A percentile compares a stretch with the other conserved stretches of the same genome.
These are phyloP conservation scores for Pseudogymnoascus sp. DNA, from an alignment of 2,329 filamentous ascomycete genomes.

Conservation along the genomic window DNA sequence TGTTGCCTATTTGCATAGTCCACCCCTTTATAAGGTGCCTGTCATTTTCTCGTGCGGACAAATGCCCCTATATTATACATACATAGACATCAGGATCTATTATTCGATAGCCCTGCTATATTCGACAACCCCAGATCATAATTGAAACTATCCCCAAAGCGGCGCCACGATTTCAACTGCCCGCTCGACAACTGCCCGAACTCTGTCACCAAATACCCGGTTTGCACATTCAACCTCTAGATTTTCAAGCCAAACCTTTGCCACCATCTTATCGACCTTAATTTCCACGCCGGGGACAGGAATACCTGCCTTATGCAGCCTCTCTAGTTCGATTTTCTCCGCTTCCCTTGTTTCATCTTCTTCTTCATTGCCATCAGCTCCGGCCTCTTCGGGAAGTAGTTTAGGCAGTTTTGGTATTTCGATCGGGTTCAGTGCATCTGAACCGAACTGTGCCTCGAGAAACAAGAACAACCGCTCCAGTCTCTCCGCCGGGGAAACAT, in stretches of 20 bases:
- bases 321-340: slow-evolving; percentile 60
- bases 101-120: not conserved
- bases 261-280: slow-evolving; percentile 78
- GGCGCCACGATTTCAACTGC: slow-evolving; percentile 82
- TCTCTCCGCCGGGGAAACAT: slow-evolving; percentile 65
- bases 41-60: not conserved
- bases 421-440: slow-evolving; percentile 73
- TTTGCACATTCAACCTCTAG: slow-evolving; percentile 83
- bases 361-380: slow-evolving; percentile 24
- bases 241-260: slow-evolving; percentile 86
- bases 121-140: not conserved
- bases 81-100: not conserved
- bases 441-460: slow-evolving; percentile 91
- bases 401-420: slow-evolving; percentile 51
- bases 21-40: not conserved
- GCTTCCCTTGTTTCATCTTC: slow-evolving; percentile 31
- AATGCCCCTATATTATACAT: slow-evolving; percentile 1
- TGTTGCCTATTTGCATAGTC: not conserved
- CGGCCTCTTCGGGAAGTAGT: slow-evolving; percentile 25
- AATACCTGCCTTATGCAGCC: slow-evolving; percentile 77
- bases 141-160: slow-evolving; percentile 48
- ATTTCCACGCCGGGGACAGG: slow-evolving; percentile 86
- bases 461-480: slow-evolving; percentile 88
- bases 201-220: slow-evolving; percentile 71
- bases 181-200: slow-evolving; percentile 82